Conservation (phyloP, 768 basidiomycete genomes). For the Kwoniella mangroviensis region DNA sequence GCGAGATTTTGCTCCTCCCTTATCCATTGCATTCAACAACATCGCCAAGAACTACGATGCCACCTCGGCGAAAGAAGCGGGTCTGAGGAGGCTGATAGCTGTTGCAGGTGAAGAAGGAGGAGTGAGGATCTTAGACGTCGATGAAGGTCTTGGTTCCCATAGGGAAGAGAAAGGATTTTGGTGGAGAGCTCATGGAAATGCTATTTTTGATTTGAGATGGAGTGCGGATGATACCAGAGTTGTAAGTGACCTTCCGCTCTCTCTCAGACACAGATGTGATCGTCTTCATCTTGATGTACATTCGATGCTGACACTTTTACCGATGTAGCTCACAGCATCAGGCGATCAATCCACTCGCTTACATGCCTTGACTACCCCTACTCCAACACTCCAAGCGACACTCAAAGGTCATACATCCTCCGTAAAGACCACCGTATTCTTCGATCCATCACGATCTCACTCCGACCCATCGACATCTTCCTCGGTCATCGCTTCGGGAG, state of each 20-base stretch:
- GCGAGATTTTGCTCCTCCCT: constrained; percentile 44
- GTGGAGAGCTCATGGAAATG: constrained; percentile 54
- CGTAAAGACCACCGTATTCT: constrained; percentile 51
- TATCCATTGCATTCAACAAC: constrained; percentile 40
- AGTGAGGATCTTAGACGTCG: constrained; percentile 47
- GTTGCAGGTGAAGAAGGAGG: constrained; percentile 51
- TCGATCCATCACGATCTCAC: constrained; percentile 44
- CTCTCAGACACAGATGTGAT: background rate
- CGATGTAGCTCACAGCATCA: constrained; percentile 45
- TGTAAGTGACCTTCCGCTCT: constrained; percentile 25
- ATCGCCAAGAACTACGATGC: constrained; percentile 36
- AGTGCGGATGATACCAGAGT: constrained; percentile 46
- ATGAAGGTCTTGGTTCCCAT: constrained; percentile 39
- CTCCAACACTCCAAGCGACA: constrained; percentile 43
- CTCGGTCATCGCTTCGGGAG: constrained; percentile 45
- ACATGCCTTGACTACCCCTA: constrained; percentile 36
- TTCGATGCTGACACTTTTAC: background rate
- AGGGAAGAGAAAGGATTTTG: constrained; percentile 49
- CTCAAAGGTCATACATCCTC: constrained; percentile 51
- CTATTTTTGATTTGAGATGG: constrained; percentile 56
- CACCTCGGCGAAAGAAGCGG: constrained; percentile 21
- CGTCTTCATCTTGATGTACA: background rate
- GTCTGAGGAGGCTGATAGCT: constrained; percentile 41
- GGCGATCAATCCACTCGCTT: constrained; percentile 50
- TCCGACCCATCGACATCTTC: constrained; percentile 25